These are phyloP conservation scores for Coniosporium apollinis DNA, from an alignment of 495 filamentous ascomycete genomes.

Conservation along the genomic window DNA sequence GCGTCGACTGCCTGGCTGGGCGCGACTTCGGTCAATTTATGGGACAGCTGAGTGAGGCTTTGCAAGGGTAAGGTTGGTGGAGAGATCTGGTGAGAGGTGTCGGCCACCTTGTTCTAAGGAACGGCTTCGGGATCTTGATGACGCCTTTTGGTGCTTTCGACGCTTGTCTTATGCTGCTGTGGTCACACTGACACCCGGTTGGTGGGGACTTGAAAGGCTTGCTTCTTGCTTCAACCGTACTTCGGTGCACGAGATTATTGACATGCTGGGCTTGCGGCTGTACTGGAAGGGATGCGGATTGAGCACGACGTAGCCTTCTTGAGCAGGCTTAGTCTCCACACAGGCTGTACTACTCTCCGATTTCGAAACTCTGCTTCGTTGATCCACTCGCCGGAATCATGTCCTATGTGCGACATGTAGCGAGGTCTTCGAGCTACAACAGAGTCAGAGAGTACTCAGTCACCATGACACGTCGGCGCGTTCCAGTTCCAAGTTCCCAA, in stretches of 20 bases:
- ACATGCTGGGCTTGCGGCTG: constrained; percentile 1
- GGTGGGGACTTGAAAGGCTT: no score
- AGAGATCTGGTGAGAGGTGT: constrained; percentile 22
- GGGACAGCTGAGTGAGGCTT: constrained; percentile 30
- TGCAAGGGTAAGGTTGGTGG: constrained; percentile 13
- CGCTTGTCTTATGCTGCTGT: no score
- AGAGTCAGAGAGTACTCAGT: background rate
- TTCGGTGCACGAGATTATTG: no score
- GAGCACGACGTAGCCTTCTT: constrained; percentile 10
- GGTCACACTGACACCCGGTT: no score
- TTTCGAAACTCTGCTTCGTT: constrained; percentile 3
- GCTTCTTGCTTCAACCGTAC: no score
- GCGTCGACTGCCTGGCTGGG: constrained; percentile 46
- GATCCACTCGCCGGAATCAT: constrained; percentile 38
- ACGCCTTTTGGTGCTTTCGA: no score
- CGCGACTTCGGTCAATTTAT: constrained; percentile 40
- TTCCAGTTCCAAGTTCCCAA: background rate
- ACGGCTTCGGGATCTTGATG: constrained; percentile 19
- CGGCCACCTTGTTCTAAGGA: constrained; percentile 16
- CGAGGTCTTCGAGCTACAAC: constrained; percentile 27
- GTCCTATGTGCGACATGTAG: constrained; percentile 22
- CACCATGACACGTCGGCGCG: background rate
- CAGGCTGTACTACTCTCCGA: background rate
- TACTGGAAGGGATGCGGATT: constrained; percentile 1
- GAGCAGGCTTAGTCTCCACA: constrained; percentile 3